Percentiles rank a stretch among this genome's conserved stretches.
Evolutionary conservation across 345 rosid species (phyloP).

Genomic region (Linum lewisii): DNA sequence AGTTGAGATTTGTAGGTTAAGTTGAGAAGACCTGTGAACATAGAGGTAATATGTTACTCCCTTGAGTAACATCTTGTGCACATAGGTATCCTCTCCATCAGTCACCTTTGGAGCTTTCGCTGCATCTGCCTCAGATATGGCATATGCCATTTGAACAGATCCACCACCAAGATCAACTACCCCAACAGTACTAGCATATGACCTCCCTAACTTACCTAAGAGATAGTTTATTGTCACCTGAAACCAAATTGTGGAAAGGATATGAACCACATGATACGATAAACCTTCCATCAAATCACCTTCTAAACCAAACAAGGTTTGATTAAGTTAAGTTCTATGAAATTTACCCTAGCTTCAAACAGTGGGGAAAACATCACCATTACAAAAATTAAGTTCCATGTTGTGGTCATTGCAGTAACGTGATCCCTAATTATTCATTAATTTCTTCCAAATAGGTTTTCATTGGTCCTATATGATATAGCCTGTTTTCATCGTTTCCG

Average conservation of each 20-base stretch:
- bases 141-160: conserved; percentile 99
- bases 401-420: background rate
- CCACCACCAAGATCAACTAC: conserved; percentile 99
- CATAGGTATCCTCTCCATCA: conserved; percentile 70
- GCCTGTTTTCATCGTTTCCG: background rate
- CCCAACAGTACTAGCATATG: conserved; percentile 73
- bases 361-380: background rate
- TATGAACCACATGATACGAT: background rate
- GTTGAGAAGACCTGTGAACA: conserved; percentile 72
- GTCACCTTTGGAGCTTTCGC: conserved; percentile 56
- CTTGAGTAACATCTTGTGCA: conserved; percentile 69
- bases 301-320: too few relatives aligned
- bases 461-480: background rate
- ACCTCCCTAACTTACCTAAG: conserved; percentile 65
- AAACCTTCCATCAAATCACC: background rate
- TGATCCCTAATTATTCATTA: background rate
- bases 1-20: background rate
- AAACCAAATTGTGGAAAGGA: conserved; percentile 7
- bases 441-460: too few relatives aligned
- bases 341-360: background rate
- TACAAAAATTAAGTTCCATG: background rate
- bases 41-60: conserved; percentile 75
- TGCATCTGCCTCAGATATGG: conserved; percentile 73
- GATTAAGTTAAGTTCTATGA: background rate
- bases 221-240: conserved; percentile 95